Conservation (phyloP, 257 asterid species). For the Asclepias syriaca region DNA sequence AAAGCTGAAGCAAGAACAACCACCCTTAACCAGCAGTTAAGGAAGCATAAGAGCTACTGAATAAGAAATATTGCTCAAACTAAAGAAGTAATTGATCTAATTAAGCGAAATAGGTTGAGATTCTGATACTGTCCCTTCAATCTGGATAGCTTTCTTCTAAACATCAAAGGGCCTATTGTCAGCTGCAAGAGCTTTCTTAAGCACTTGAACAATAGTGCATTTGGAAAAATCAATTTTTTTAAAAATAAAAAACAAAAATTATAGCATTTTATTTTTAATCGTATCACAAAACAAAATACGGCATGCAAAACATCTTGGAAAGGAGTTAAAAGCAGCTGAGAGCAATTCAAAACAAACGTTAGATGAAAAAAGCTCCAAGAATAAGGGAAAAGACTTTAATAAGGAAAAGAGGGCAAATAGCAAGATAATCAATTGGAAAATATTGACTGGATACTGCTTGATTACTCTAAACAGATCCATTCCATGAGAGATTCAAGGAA, state of each 20-base stretch:
- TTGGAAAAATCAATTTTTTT: no score
- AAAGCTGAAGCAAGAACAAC: not conserved
- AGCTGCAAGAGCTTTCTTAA: no score
- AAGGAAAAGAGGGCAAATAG: not conserved
- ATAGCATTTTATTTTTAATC: no score
- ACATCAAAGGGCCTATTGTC: not conserved
- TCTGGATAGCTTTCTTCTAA: not conserved
- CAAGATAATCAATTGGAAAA: not conserved
- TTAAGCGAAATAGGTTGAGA: not conserved
- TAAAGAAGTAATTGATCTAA: not conserved
- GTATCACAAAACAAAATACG: no score
- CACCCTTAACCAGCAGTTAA: not conserved
- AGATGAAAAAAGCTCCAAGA: not conserved
- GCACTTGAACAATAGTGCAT: not conserved
- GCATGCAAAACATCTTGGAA: no score
- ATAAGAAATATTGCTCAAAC: not conserved
- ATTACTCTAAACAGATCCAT: not conserved
- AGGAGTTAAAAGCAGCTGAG: not conserved
- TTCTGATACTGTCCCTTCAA: not conserved
- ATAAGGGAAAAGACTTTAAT: not conserved
- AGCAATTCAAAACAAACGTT: not conserved
- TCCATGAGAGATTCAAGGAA: not conserved
- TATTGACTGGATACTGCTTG: not conserved
- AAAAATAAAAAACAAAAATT: no score
- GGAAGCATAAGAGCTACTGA: not conserved